These are phyloP conservation scores for Boeremia exigua DNA, from an alignment of 2,329 filamentous ascomycete species.

Conservation along the genomic window DNA sequence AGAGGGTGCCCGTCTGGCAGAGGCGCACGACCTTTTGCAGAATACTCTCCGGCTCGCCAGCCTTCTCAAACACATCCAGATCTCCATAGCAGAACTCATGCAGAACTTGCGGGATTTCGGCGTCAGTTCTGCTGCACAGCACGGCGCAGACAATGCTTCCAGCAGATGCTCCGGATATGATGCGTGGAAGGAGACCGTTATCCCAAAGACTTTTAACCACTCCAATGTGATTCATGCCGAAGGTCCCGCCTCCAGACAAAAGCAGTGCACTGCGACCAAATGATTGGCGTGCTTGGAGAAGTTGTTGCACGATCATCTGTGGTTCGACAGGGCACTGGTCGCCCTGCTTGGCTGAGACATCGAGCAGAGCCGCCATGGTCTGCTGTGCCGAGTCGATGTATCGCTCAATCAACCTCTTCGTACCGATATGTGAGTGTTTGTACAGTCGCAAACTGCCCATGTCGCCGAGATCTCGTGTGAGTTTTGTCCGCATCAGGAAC, in stretches of 20 bases:
- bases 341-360: conserved; percentile 60
- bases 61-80: conserved; percentile 77
- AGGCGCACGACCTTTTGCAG: conserved; percentile 74
- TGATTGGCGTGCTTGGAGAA: conserved; percentile 75
- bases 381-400: conserved; percentile 82
- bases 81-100: conserved; percentile 79
- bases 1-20: conserved; percentile 81
- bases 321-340: conserved; percentile 62
- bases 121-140: conserved; percentile 77
- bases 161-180: conserved; percentile 86
- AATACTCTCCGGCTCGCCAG: conserved; percentile 65
- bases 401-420: conserved; percentile 83
- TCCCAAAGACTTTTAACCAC: conserved; percentile 84
- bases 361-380: conserved; percentile 75
- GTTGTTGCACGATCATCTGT: conserved; percentile 68
- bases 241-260: conserved; percentile 84
- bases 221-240: conserved; percentile 91
- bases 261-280: conserved; percentile 85
- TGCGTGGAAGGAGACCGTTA: conserved; percentile 75
- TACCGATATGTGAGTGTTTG: conserved; percentile 82
- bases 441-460: conserved; percentile 87
- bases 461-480: conserved; percentile 81
- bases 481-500: conserved; percentile 77
- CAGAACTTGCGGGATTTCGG: conserved; percentile 75
- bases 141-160: conserved; percentile 86